These are phyloP conservation scores for Ettlia oleoabundans DNA, from an alignment of 139 green algal species.

Conservation along the genomic window DNA sequence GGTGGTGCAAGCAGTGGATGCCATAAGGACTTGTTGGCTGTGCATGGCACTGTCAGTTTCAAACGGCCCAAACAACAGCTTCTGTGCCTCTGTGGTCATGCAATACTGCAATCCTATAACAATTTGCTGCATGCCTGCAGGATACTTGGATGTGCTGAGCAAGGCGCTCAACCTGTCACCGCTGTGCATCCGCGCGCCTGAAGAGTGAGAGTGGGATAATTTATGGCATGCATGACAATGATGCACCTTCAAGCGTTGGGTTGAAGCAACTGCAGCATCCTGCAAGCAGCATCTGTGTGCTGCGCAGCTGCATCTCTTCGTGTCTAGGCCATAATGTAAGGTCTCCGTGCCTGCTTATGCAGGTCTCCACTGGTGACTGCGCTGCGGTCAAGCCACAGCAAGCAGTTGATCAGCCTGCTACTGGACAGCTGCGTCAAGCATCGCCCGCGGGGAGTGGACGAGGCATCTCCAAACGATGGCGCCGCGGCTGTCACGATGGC, in stretches of 20 bases:
- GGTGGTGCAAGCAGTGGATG: neutral
- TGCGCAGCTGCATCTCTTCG: no score
- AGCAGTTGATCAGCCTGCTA: neutral
- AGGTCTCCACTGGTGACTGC: constrained; percentile 23
- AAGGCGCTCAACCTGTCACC: constrained; percentile 11
- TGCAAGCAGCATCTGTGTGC: no score
- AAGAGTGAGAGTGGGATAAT: constrained; percentile 24
- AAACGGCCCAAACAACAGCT: no score
- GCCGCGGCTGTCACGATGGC: constrained; percentile 8
- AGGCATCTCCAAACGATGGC: constrained; percentile 1
- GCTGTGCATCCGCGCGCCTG: neutral
- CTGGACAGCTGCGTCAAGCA: neutral
- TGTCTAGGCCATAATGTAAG: no score
- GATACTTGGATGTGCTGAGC: constrained; percentile 6
- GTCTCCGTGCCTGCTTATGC: neutral
- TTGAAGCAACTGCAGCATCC: no score
- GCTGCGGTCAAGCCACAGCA: neutral
- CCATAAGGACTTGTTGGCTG: no score
- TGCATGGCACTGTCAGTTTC: neutral
- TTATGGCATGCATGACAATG: no score
- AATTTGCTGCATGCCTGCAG: neutral
- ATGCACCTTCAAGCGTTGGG: neutral
- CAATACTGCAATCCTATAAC: neutral
- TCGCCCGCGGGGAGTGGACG: constrained; percentile 2
- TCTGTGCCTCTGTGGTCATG: no score